Evolutionary conservation across 139 green algal genomes (phyloP).

Genomic region (Diplosphaera chodatii): DNA sequence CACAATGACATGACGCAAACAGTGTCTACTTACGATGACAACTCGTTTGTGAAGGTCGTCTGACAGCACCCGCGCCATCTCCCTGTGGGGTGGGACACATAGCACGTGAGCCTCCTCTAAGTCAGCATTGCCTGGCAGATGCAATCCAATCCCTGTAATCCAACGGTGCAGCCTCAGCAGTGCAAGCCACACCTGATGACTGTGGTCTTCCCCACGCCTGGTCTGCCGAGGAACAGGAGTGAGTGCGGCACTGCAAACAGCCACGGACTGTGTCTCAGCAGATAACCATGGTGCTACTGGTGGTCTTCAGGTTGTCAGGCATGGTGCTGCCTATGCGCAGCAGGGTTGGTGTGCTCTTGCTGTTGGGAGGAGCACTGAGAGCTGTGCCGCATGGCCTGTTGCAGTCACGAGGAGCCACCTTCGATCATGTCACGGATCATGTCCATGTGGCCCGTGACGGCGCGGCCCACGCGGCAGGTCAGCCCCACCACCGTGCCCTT

Average conservation of each 20-base stretch:
- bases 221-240: constrained; percentile 77
- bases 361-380: too few species aligned
- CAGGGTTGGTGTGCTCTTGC: too few species aligned
- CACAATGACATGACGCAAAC: too few species aligned
- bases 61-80: constrained; percentile 83
- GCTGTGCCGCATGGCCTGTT: background rate
- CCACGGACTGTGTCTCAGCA: too few species aligned
- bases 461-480: constrained; percentile 91
- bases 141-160: too few species aligned
- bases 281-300: too few species aligned
- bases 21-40: too few species aligned
- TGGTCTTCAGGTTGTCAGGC: too few species aligned
- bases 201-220: constrained; percentile 94
- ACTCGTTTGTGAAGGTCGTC: constrained; percentile 74
- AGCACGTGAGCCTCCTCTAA: too few species aligned
- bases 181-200: constrained; percentile 43
- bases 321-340: background rate
- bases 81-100: too few species aligned
- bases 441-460: constrained; percentile 85
- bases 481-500: constrained; percentile 83
- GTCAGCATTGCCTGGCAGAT: too few species aligned
- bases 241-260: constrained; percentile 50
- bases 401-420: constrained; percentile 5
- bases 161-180: too few species aligned
- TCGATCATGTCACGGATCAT: constrained; percentile 90